Conservation (phyloP, 2,329 filamentous ascomycete genomes). For the Penicillium sp. region DNA sequence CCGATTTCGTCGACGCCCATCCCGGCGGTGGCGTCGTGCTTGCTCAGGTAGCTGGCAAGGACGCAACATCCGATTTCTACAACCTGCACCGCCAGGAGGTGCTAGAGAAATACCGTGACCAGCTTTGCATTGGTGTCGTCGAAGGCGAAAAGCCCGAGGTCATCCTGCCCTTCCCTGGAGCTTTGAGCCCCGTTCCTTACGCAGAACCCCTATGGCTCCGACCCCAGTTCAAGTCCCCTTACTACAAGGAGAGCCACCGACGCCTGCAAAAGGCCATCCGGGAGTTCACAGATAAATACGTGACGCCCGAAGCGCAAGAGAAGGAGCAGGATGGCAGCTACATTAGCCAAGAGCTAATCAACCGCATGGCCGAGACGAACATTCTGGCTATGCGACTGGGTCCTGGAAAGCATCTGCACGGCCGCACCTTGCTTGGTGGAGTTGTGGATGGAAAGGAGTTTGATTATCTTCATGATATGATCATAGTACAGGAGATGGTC, state of each 20-base stretch:
- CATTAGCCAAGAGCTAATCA: slow-evolving; percentile 68
- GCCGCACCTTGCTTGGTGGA: slow-evolving; percentile 64
- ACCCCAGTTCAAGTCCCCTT: slow-evolving; percentile 72
- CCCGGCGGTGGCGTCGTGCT: slow-evolving; percentile 79
- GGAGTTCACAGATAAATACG: slow-evolving; percentile 67
- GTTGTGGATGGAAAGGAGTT: slow-evolving; percentile 75
- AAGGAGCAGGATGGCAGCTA: slow-evolving; percentile 71
- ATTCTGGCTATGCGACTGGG: slow-evolving; percentile 79
- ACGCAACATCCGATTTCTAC: slow-evolving; percentile 82
- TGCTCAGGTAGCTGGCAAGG: slow-evolving; percentile 73
- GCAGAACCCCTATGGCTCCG: slow-evolving; percentile 81
- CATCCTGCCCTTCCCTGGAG: slow-evolving; percentile 65
- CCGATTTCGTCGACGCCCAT: slow-evolving; percentile 80
- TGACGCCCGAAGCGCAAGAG: slow-evolving; percentile 71
- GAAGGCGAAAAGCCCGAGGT: slow-evolving; percentile 72
- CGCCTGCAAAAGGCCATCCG: slow-evolving; percentile 67
- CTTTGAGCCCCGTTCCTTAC: slow-evolving; percentile 75
- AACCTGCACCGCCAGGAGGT: slow-evolving; percentile 90
- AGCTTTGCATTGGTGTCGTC: slow-evolving; percentile 72
- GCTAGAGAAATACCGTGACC: slow-evolving; percentile 70
- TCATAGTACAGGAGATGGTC: slow-evolving; percentile 69
- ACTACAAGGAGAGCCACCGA: slow-evolving; percentile 73
- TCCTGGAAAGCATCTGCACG: slow-evolving; percentile 76
- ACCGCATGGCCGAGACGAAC: slow-evolving; percentile 71
- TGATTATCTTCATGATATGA: slow-evolving; percentile 82